Conservation (phyloP, 2,329 filamentous ascomycete genomes). For the Pezicula radicicola region DNA sequence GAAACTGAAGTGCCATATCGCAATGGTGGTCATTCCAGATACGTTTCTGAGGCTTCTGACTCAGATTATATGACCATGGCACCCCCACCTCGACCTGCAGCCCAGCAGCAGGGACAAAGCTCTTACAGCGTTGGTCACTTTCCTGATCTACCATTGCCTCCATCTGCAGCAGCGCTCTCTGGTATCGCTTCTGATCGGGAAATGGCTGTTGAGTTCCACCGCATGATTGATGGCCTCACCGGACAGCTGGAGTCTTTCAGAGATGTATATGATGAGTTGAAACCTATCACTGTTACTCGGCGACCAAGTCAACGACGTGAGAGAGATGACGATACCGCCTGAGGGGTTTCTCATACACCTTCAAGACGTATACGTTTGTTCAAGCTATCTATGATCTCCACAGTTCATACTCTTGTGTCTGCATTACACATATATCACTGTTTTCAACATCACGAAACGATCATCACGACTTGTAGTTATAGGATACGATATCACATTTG, state of each 20-base stretch:
- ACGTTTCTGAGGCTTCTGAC: constrained; percentile 13
- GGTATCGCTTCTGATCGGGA: constrained; percentile 21
- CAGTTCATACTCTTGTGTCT: too few species aligned
- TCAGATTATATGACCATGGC: constrained; percentile 16
- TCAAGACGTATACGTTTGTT: too few species aligned
- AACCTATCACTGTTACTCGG: background rate
- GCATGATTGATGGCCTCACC: constrained; percentile 18
- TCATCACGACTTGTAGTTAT: too few species aligned
- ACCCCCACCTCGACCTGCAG: constrained; percentile 10
- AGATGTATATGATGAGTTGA: constrained; percentile 18
- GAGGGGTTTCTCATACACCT: too few species aligned
- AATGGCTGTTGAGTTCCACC: constrained; percentile 21
- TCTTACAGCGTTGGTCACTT: constrained; percentile 16
- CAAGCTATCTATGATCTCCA: too few species aligned
- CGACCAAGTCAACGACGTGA: background rate
- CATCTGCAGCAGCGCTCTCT: constrained; percentile 20
- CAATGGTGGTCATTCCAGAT: constrained; percentile 8
- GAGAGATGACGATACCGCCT: background rate
- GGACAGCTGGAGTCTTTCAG: constrained; percentile 22
- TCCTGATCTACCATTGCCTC: constrained; percentile 18
- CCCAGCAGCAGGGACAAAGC: background rate
- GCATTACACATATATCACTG: background rate
- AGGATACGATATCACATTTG: too few species aligned
- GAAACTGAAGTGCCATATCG: constrained; percentile 17
- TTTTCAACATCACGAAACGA: too few species aligned